These are phyloP conservation scores for Lipomyces sp. DNA, from an alignment of 805 yeast genomes.

Conservation along the genomic window DNA sequence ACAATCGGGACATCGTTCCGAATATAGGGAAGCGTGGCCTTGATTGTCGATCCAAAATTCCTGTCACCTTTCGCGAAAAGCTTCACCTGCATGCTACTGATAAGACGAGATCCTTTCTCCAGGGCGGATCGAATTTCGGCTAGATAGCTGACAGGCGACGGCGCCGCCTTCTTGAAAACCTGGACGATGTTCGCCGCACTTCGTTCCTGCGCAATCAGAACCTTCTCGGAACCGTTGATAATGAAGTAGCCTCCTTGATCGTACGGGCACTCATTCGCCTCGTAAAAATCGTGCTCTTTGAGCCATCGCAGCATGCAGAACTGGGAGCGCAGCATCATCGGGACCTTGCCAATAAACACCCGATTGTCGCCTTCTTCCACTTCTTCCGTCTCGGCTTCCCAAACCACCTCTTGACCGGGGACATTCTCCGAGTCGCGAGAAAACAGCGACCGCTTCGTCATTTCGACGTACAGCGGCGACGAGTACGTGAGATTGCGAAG, in stretches of 20 bases:
- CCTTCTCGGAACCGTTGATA: conserved; percentile 97
- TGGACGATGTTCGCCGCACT: conserved; percentile 98
- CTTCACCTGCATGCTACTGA: conserved; percentile 91
- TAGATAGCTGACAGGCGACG: conserved; percentile 90
- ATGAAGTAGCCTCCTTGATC: conserved; percentile 99
- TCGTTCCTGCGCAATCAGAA: conserved; percentile 96
- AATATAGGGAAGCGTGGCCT: conserved; percentile 93
- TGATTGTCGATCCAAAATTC: conserved; percentile 77
- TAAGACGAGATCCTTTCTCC: conserved; percentile 94
- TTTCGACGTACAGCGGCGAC: conserved; percentile 92
- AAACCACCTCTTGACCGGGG: conserved; percentile 52
- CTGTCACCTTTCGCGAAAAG: conserved; percentile 71
- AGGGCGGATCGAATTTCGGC: conserved; percentile 96
- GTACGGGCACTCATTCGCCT: conserved; percentile 95
- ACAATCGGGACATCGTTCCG: conserved; percentile 97
- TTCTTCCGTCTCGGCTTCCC: conserved; percentile 52
- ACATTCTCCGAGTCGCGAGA: conserved; percentile 67
- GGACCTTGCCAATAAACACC: conserved; percentile 94
- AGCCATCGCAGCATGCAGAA: conserved; percentile 89
- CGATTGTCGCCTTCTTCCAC: conserved; percentile 71
- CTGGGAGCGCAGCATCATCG: conserved; percentile 95
- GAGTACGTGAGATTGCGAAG: conserved; percentile 93
- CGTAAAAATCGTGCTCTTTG: conserved; percentile 89
- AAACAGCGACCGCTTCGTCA: conserved; percentile 83
- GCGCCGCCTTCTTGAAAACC: conserved; percentile 96